Evolutionary conservation across 2,329 filamentous ascomycete species (phyloP), one percentile per base, ranked within the genome.

Genomic region (Bipolaris cookei): DNA sequence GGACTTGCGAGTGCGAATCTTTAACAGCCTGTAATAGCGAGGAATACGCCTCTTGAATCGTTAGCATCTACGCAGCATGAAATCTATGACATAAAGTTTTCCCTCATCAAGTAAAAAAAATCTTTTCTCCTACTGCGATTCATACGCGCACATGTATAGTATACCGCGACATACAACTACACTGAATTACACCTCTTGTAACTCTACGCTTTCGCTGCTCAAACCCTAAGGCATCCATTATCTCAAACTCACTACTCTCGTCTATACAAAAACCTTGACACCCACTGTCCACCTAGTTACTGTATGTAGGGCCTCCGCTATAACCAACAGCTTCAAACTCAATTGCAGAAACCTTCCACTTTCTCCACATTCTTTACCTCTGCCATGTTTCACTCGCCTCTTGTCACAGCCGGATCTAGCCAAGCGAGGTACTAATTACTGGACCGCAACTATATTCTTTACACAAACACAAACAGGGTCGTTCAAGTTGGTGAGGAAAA

Each of bases 391-490:
- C 14, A 14, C 2, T 28, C 8, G 3, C 18, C 32, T 4, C 10
- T 13, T 45, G 7, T 35, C n/a, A 13, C 34, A 35, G 6, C 34
- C 4, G 11, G 6, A 41, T 8, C 38, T 6, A 14, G 14, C 3
- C 5, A 41, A 18, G 6, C 2, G 30, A 39, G 18, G 43, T 32
- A 52, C 52, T 34, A 74, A 70, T 49, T 73, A 72, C 55, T 72
- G 69, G 70, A 71, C 69, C 2, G 70, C 72, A 0, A 62, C 63
- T 7, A 67, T 74, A 59, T 75, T 67, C 58, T 73, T 72, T 56
- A 62, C 52, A 43, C 63, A 68, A 28, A 28, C 32, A 52, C 63
- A 8, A 72, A 70, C 20, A 28, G 71, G 71, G 13, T 67, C 66
- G 1, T 73, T 70, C 53, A 68, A 72, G 37, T 56, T 28, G 25